phyloP scores from a whole-genome alignment of 176 grass and related monocot genomes.

The Elaeis guineensis region DNA sequence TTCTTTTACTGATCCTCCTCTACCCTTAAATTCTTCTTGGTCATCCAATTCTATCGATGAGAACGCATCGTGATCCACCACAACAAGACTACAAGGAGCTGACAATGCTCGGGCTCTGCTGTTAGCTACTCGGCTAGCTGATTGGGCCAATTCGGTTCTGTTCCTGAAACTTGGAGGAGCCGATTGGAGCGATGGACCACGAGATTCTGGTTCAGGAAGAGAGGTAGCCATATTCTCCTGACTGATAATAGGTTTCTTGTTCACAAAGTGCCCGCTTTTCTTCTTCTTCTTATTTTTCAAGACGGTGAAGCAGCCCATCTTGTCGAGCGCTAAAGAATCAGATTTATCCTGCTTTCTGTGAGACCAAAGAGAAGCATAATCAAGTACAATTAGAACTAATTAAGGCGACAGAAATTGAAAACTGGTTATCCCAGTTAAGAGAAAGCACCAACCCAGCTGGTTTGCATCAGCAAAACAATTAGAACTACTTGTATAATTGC shows the following conservation, averaged over 20 bases:
- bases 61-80: slow-evolving; percentile 57
- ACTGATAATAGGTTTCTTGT: slow-evolving; percentile 28
- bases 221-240: slow-evolving; percentile 47
- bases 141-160: slow-evolving; percentile 40
- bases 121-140: slow-evolving; percentile 32
- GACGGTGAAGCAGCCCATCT: slow-evolving; percentile 89
- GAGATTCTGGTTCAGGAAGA: slow-evolving; percentile 70
- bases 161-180: slow-evolving; percentile 93
- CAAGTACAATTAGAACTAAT: no score
- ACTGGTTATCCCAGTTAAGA: no score
- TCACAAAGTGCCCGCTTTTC: slow-evolving; percentile 29
- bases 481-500: no score
- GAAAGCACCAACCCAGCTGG: no score
- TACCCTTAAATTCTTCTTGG: slow-evolving; percentile 50
- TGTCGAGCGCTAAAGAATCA: slow-evolving; percentile 10
- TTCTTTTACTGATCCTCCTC: slow-evolving; percentile 38
- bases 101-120: slow-evolving; percentile 62
- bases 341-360: neutral
- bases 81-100: slow-evolving; percentile 67
- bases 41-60: slow-evolving; percentile 43
- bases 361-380: no score
- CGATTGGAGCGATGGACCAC: slow-evolving; percentile 74
- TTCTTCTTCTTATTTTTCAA: slow-evolving; percentile 85
- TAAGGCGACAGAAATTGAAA: no score
- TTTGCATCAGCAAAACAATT: no score